Percentiles rank a stretch among this genome's conserved stretches.
phyloP scores from a whole-genome alignment of 805 yeast genomes.

The Blastobotrys americana region DNA sequence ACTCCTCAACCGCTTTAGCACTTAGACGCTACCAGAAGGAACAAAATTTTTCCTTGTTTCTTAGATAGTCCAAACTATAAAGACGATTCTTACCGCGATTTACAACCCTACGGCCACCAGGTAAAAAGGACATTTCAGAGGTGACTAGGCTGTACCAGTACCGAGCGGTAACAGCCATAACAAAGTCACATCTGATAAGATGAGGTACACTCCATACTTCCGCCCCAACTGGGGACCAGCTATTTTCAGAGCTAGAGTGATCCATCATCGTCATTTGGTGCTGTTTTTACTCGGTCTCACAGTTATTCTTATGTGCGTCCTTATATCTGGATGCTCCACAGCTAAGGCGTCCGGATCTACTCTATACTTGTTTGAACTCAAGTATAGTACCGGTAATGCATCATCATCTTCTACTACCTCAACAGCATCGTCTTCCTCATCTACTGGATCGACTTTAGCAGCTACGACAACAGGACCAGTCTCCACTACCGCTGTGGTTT shows the following conservation, averaged over 20 bases:
- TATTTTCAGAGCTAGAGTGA: slow-evolving; percentile 1
- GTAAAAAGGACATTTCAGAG: too few species aligned
- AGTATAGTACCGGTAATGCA: slow-evolving; percentile 11
- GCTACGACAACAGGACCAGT: background rate
- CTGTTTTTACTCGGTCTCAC: slow-evolving; percentile 16
- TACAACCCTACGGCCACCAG: too few species aligned
- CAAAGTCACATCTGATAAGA: background rate
- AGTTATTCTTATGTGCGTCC: slow-evolving; percentile 11
- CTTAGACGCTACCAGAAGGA: too few species aligned
- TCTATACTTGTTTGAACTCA: slow-evolving; percentile 16
- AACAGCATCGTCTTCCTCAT: background rate
- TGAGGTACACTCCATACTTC: slow-evolving; percentile 1
- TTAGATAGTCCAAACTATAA: too few species aligned
- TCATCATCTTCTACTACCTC: background rate
- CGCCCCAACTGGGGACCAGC: slow-evolving; percentile 1
- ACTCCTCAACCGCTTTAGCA: too few species aligned
- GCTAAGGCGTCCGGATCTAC: slow-evolving; percentile 12
- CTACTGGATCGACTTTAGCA: background rate
- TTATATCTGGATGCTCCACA: slow-evolving; percentile 18
- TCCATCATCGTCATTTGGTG: slow-evolving; percentile 17
- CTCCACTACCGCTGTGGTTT: background rate
- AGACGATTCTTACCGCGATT: too few species aligned
- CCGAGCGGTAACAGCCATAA: too few species aligned
- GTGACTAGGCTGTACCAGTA: too few species aligned
- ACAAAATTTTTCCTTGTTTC: too few species aligned